Evolutionary conservation across 2,329 filamentous ascomycete species (phyloP), one percentile per base, ranked within the genome.

Genomic region (Bertia moriformis): DNA sequence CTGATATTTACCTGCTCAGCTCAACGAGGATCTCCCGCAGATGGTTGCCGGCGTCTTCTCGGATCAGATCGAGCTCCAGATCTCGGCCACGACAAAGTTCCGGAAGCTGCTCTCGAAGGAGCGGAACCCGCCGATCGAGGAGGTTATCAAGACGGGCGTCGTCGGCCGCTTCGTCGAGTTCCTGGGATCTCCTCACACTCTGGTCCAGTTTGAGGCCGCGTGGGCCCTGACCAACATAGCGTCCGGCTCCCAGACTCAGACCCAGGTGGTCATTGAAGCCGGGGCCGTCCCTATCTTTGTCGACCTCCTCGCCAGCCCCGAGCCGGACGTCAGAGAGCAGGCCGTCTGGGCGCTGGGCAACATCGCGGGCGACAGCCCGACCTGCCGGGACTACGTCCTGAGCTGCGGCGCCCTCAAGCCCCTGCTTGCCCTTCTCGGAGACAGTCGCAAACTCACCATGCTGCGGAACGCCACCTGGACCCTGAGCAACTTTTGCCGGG

Each of bases 211-310:
- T 57, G 91, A 98, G 71, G 91, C 91, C 53, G 91, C 91, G 32
- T 98, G 91, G 91, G 91, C 91, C 46, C 69, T 98, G 56, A 98
- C 91, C 69, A 98, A 98, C 70, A 98, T 98, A 62, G 91, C 91
- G 44, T 96, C 89, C 38, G 91, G 91, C 45, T 96, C 88, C 43
- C 89, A 91, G 43, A 83, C 86, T 51, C 91, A 98, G 67, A 98
- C 91, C 45, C 91, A 98, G 64, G 91, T 96, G 39, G 91, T 98
- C 49, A 98, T 98, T 53, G 89, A 96, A 65, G 89, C 91, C 45
- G 91, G 91, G 50, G 91, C 91, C 46, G 91, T 98, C 33, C 91
- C 91, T 41, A 98, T 98, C 60, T 98, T 98, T 52, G 89, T 96
- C 48, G 89, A 98, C 67, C 74, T 98, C 44, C 71, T 98, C 48